Evolutionary conservation across 163 green algal genomes (phyloP).

Genomic region (Scenedesmus sp.): DNA sequence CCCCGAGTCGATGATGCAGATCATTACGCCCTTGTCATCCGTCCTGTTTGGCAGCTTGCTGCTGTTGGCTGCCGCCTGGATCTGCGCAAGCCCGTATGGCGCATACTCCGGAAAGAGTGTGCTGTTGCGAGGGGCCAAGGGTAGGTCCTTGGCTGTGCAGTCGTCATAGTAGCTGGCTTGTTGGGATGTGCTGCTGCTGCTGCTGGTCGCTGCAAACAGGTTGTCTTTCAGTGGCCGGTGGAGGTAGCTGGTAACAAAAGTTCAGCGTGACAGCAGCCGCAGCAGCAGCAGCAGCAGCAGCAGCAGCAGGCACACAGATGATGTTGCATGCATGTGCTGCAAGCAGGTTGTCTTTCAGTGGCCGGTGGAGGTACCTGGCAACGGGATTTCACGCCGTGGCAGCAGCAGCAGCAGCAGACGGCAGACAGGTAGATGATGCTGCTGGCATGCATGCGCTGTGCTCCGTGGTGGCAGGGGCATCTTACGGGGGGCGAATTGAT

Average conservation of each 20-base stretch:
- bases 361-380: background rate
- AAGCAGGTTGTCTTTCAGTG: background rate
- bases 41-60: constrained; percentile 26
- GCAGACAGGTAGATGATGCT: too few species aligned
- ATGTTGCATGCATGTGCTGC: background rate
- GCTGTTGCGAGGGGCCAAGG: background rate
- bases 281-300: too few species aligned
- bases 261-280: too few species aligned
- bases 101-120: constrained; percentile 19
- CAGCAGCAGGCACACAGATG: too few species aligned
- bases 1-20: constrained; percentile 50
- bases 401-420: too few species aligned
- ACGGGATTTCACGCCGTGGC: too few species aligned
- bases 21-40: constrained; percentile 18
- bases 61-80: constrained; percentile 41
- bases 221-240: constrained; percentile 8
- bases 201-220: background rate
- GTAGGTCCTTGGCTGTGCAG: constrained; percentile 1
- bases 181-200: background rate
- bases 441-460: too few species aligned
- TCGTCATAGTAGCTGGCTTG: background rate
- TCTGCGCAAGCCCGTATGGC: constrained; percentile 31
- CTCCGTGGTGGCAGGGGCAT: too few species aligned
- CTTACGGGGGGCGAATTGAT: too few species aligned
- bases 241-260: background rate